phyloP scores from a whole-genome alignment of 306 rosid genomes.

The Trifolium pratense region DNA sequence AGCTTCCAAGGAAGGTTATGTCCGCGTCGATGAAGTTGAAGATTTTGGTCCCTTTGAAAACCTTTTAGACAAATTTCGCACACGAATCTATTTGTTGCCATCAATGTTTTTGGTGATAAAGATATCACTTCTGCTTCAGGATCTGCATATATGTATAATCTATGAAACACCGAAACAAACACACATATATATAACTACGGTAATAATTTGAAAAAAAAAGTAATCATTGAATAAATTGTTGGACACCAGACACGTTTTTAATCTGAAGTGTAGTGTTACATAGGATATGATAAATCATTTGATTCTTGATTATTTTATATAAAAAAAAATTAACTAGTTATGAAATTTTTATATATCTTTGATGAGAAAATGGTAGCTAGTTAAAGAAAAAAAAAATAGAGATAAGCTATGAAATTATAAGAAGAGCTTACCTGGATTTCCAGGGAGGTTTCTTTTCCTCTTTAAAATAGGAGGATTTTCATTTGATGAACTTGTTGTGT shows the following conservation, averaged over 20 bases:
- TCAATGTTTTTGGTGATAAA: conserved; percentile 78
- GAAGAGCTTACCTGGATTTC: conserved; percentile 78
- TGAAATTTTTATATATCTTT: not conserved
- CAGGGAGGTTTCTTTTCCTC: conserved; percentile 92
- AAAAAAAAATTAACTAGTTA: not conserved
- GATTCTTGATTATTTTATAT: not conserved
- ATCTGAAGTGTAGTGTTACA: not conserved
- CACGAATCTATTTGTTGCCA: conserved; percentile 85
- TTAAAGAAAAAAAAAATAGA: not conserved
- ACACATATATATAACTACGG: not conserved
- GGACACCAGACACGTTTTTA: not conserved
- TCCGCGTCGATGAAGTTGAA: conserved; percentile 83
- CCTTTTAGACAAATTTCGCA: conserved; percentile 88
- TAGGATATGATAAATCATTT: not conserved
- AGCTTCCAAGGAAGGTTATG: conserved; percentile 96
- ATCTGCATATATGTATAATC: conserved; percentile 52
- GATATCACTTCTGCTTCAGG: conserved; percentile 94
- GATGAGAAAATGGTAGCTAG: not conserved
- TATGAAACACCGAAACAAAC: not conserved
- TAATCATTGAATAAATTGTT: not conserved
- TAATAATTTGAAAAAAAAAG: not conserved
- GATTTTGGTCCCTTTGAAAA: conserved; percentile 89
- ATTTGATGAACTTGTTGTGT: conserved; percentile 44
- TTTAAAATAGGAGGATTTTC: conserved; percentile 51
- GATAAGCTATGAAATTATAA: not conserved